A percentile compares a stretch with the other conserved stretches of the same genome.
Conservation (phyloP, 1,284 basidiomycete genomes). For the Tetrapyrgos nigripes region DNA sequence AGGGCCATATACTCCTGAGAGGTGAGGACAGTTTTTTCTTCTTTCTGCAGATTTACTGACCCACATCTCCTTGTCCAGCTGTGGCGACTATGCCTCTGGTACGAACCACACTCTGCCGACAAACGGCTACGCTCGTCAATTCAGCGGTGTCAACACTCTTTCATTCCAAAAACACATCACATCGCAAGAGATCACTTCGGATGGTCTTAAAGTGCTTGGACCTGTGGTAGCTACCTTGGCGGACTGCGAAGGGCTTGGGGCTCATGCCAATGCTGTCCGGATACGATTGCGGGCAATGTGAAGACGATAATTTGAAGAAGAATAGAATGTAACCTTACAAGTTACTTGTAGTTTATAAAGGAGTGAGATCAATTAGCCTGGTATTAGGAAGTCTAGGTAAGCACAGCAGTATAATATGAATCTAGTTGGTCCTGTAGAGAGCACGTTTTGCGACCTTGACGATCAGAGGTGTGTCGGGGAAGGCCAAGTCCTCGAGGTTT, state of each 20-base stretch:
- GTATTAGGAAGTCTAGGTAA: slow-evolving; percentile 11
- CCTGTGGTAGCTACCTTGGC: slow-evolving; percentile 92
- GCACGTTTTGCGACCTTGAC: slow-evolving; percentile 93
- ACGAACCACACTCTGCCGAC: slow-evolving; percentile 98
- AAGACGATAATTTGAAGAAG: slow-evolving; percentile 1
- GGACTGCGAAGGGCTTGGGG: slow-evolving; percentile 94
- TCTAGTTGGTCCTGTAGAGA: slow-evolving; percentile 85
- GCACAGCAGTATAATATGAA: slow-evolving; percentile 15
- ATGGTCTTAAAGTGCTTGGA: slow-evolving; percentile 83
- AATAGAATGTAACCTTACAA: no score
- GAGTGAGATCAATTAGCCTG: slow-evolving; percentile 5
- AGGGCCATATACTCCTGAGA: slow-evolving; percentile 93
- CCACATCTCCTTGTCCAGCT: slow-evolving; percentile 61
- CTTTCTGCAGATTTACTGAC: slow-evolving; percentile 8
- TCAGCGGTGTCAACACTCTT: slow-evolving; percentile 96
- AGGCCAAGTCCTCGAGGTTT: slow-evolving; percentile 87
- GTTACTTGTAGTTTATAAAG: not conserved
- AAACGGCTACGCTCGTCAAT: slow-evolving; percentile 96
- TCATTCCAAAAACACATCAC: slow-evolving; percentile 99
- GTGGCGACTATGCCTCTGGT: slow-evolving; percentile 98
- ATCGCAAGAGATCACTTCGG: slow-evolving; percentile 87
- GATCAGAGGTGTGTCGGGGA: slow-evolving; percentile 90
- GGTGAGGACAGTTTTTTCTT: slow-evolving; percentile 52
- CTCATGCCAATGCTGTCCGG: slow-evolving; percentile 90
- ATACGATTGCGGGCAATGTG: slow-evolving; percentile 57